phyloP scores from a whole-genome alignment of 805 yeast species.

The Limtongia smithiae region DNA sequence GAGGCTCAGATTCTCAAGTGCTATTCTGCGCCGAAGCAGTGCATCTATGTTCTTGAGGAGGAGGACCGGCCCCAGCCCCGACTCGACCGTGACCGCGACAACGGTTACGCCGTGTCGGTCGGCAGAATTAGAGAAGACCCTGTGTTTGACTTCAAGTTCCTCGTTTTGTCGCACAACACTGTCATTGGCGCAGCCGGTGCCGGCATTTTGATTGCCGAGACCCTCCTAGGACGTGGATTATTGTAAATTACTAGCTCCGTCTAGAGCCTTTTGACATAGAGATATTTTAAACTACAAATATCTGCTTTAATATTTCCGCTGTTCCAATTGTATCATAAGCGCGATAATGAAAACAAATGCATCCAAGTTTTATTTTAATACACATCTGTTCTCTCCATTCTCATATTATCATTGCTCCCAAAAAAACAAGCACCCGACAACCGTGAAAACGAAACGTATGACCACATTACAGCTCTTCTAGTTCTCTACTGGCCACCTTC shows the following conservation, averaged over 20 bases:
- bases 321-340: no score
- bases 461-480: neutral
- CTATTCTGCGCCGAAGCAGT: slow-evolving; percentile 86
- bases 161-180: slow-evolving; percentile 95
- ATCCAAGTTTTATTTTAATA: no score
- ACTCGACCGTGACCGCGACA: slow-evolving; percentile 91
- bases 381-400: neutral
- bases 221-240: slow-evolving; percentile 69
- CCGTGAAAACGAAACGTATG: no score
- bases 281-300: neutral
- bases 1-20: slow-evolving; percentile 80
- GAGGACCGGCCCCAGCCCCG: slow-evolving; percentile 96
- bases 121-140: slow-evolving; percentile 94
- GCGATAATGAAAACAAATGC: no score
- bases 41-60: slow-evolving; percentile 89
- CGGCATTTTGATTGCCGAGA: slow-evolving; percentile 92
- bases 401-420: no score
- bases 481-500: slow-evolving; percentile 4
- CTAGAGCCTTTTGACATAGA: neutral
- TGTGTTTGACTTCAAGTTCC: slow-evolving; percentile 91
- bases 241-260: slow-evolving; percentile 46
- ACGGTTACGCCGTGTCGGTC: slow-evolving; percentile 89
- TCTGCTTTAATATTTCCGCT: neutral
- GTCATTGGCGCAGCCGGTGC: slow-evolving; percentile 99
- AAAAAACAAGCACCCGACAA: no score